Conservation (phyloP, 1,284 basidiomycete species). For the Ceratobasidium sp. region DNA sequence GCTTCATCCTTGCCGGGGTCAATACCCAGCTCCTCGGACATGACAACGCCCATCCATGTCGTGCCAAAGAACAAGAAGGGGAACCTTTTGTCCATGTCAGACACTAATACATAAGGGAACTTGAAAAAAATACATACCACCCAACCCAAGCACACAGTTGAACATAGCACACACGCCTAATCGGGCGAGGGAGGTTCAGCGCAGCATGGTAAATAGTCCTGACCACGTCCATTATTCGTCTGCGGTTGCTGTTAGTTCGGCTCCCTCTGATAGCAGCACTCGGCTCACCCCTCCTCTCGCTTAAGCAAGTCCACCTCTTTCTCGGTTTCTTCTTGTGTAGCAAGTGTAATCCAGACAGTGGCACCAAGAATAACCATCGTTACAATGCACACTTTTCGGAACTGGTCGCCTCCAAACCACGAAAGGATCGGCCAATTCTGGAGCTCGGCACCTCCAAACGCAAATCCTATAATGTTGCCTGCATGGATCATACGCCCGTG, state of each 20-base stretch:
- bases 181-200: constrained; percentile 76
- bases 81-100: constrained; percentile 62
- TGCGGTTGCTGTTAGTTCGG: constrained; percentile 36
- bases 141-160: constrained; percentile 93
- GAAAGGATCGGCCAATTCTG: constrained; percentile 67
- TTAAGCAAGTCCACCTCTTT: constrained; percentile 52
- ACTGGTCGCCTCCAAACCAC: constrained; percentile 90
- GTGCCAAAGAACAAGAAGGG: constrained; percentile 95
- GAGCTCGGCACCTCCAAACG: constrained; percentile 64
- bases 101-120: constrained; percentile 15
- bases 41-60: constrained; percentile 89
- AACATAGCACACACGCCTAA: constrained; percentile 88
- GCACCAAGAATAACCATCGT: constrained; percentile 77
- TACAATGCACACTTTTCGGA: constrained; percentile 93
- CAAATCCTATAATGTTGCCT: constrained; percentile 93
- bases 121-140: constrained; percentile 68
- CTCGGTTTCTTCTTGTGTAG: constrained; percentile 74
- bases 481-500: constrained; percentile 93
- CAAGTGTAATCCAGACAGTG: constrained; percentile 89
- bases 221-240: constrained; percentile 62
- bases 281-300: constrained; percentile 29
- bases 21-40: constrained; percentile 74
- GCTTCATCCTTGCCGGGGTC: constrained; percentile 83
- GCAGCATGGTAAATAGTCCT: constrained; percentile 78
- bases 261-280: no score